A percentile compares a stretch with the other conserved stretches of the same genome.
Evolutionary conservation across 345 rosid species (phyloP).

Genomic region (Eucalyptus sideroxylon): DNA sequence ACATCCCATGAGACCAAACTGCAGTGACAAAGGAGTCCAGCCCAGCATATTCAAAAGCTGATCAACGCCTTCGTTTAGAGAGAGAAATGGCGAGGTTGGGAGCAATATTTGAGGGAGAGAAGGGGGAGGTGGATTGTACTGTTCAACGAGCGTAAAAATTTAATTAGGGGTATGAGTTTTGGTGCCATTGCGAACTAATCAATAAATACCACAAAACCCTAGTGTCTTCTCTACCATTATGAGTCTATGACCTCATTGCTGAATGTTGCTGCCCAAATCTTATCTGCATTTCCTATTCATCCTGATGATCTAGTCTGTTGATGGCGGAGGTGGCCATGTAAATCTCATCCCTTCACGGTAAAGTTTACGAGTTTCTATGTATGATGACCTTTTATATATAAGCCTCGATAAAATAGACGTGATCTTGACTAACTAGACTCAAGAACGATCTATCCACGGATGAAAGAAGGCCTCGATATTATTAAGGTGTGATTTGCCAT

Average conservation of each 20-base stretch:
- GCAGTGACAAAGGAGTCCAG: background rate
- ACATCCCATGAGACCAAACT: background rate
- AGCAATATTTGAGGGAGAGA: background rate
- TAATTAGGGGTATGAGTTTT: background rate
- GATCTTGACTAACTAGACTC: background rate
- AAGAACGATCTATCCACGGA: accelerated
- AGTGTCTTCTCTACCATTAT: background rate
- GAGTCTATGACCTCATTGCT: background rate
- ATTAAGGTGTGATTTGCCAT: no score
- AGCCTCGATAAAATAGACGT: background rate
- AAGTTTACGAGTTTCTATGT: background rate
- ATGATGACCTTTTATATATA: background rate
- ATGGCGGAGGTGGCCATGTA: background rate
- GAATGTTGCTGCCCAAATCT: background rate
- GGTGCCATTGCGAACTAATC: background rate
- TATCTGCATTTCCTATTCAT: background rate
- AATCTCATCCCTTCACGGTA: background rate
- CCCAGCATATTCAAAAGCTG: background rate
- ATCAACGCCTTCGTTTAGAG: background rate
- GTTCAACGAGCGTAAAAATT: background rate
- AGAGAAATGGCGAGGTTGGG: background rate
- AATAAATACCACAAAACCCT: background rate
- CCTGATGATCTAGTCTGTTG: background rate
- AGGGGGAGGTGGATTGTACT: background rate
- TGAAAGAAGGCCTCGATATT: no score